Evolutionary conservation across 805 yeast species (phyloP).

Genomic region (Myxozyma nipponensis): DNA sequence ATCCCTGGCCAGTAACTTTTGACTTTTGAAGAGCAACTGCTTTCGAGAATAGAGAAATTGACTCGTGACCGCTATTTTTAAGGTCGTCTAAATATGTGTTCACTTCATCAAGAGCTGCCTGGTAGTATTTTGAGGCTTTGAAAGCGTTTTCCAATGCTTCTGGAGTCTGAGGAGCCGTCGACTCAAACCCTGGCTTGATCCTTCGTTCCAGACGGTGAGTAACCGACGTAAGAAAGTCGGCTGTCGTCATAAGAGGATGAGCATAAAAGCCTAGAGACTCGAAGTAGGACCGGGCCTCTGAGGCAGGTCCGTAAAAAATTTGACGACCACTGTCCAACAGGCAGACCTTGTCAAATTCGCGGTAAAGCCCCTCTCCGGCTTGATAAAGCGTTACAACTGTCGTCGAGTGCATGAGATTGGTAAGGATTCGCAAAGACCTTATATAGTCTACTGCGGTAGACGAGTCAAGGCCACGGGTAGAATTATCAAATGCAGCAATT

Average conservation of each 20-base stretch:
- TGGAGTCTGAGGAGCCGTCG: constrained; percentile 49
- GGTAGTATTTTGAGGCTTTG: constrained; percentile 44
- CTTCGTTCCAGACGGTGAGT: constrained; percentile 51
- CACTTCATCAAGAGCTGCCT: constrained; percentile 41
- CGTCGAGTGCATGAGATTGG: constrained; percentile 53
- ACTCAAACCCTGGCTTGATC: constrained; percentile 42
- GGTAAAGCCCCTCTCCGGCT: constrained; percentile 62
- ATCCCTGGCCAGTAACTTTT: neutral
- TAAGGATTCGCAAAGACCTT: constrained; percentile 55
- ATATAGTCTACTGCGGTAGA: constrained; percentile 66
- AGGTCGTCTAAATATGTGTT: constrained; percentile 35
- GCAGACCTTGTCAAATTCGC: constrained; percentile 57
- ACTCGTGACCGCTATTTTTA: constrained; percentile 15
- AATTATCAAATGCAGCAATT: constrained; percentile 63
- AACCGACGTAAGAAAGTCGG: constrained; percentile 56
- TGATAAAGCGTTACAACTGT: constrained; percentile 65
- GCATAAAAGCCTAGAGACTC: constrained; percentile 51
- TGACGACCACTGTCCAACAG: constrained; percentile 60
- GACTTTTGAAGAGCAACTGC: constrained; percentile 16
- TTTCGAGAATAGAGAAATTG: constrained; percentile 11
- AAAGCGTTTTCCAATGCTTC: constrained; percentile 50
- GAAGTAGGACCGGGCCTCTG: constrained; percentile 47
- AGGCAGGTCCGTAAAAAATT: constrained; percentile 55
- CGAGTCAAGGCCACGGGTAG: constrained; percentile 68
- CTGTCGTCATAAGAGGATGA: constrained; percentile 55